Conservation (phyloP, 2,329 filamentous ascomycete species). For the Neofusicoccum cordaticola region DNA sequence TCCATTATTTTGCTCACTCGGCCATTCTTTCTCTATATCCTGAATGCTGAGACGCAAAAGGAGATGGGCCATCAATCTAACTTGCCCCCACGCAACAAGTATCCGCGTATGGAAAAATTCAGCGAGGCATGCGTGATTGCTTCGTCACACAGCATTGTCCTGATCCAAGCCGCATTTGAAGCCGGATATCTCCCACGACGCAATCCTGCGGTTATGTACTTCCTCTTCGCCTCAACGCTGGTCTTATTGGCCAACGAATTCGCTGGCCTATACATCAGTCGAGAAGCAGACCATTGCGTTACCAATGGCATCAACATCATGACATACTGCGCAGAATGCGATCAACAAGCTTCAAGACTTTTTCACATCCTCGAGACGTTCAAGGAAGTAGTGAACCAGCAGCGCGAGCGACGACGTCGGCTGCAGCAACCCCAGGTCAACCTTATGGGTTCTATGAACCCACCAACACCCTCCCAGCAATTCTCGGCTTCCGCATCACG, state of each 20-base stretch:
- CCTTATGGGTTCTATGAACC: slow-evolving; percentile 17
- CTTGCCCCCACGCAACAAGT: slow-evolving; percentile 22
- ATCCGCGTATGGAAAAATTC: slow-evolving; percentile 47
- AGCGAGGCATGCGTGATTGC: slow-evolving; percentile 44
- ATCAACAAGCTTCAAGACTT: slow-evolving; percentile 39
- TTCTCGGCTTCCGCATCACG: slow-evolving; percentile 9
- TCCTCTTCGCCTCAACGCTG: slow-evolving; percentile 41
- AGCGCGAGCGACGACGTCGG: slow-evolving; percentile 27
- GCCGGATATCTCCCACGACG: slow-evolving; percentile 40
- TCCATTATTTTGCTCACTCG: slow-evolving; percentile 62
- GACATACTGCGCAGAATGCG: slow-evolving; percentile 40
- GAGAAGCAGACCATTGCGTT: slow-evolving; percentile 36
- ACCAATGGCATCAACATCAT: slow-evolving; percentile 39
- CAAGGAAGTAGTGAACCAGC: slow-evolving; percentile 35
- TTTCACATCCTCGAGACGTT: slow-evolving; percentile 39
- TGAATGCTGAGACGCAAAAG: slow-evolving; percentile 45
- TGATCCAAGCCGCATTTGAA: slow-evolving; percentile 41
- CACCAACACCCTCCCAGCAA: slow-evolving; percentile 8
- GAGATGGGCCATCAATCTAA: slow-evolving; percentile 28
- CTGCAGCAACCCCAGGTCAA: slow-evolving; percentile 21
- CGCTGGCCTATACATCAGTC: slow-evolving; percentile 33
- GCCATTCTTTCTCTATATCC: slow-evolving; percentile 61
- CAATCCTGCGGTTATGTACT: slow-evolving; percentile 42
- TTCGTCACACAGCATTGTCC: slow-evolving; percentile 40
- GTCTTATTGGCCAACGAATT: slow-evolving; percentile 42